A percentile compares a stretch with the other conserved stretches of the same genome.
Conservation (phyloP, 2,329 filamentous ascomycete genomes). For the Scorias spongiosa region DNA sequence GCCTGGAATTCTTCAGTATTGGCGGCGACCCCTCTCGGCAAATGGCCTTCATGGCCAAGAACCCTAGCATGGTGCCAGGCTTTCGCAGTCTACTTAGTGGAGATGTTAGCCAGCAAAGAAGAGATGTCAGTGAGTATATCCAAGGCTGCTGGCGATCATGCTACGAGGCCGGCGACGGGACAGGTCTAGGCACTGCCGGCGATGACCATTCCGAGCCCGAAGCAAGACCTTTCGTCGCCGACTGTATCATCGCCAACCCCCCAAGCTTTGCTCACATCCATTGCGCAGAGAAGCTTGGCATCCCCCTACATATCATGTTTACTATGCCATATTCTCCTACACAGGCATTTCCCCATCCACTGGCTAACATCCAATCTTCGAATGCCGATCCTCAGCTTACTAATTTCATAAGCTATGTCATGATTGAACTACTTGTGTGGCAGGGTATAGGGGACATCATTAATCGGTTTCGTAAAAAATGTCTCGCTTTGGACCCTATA, state of each 20-base stretch:
- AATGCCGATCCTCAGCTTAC: not conserved
- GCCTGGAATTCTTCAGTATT: slow-evolving; percentile 60
- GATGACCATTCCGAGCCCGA: slow-evolving; percentile 2
- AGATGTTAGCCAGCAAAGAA: slow-evolving; percentile 12
- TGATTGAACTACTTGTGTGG: slow-evolving; percentile 2
- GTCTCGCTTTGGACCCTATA: slow-evolving; percentile 3
- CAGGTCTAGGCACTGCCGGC: slow-evolving; percentile 4
- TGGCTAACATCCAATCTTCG: slow-evolving; percentile 32
- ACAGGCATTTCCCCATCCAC: slow-evolving; percentile 31
- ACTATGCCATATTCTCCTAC: slow-evolving; percentile 37
- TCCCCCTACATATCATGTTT: slow-evolving; percentile 12
- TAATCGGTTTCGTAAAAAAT: slow-evolving; percentile 4
- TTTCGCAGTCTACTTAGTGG: slow-evolving; percentile 16
- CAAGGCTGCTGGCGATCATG: slow-evolving; percentile 18
- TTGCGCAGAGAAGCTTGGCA: slow-evolving; percentile 7
- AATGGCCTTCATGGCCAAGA: slow-evolving; percentile 33
- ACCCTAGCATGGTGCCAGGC: slow-evolving; percentile 12
- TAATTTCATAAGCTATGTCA: slow-evolving; percentile 1
- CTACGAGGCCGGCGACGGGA: no score
- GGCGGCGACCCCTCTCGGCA: slow-evolving; percentile 61
- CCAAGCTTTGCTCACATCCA: slow-evolving; percentile 9
- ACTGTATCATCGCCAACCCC: slow-evolving; percentile 11
- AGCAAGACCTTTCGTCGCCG: slow-evolving; percentile 6
- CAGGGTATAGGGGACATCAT: slow-evolving; percentile 4
- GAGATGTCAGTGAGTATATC: slow-evolving; percentile 17